A percentile compares a stretch with the other conserved stretches of the same genome.
phyloP scores from a whole-genome alignment of 2,329 filamentous ascomycete genomes.

The Pseudogymnoascus sp. region DNA sequence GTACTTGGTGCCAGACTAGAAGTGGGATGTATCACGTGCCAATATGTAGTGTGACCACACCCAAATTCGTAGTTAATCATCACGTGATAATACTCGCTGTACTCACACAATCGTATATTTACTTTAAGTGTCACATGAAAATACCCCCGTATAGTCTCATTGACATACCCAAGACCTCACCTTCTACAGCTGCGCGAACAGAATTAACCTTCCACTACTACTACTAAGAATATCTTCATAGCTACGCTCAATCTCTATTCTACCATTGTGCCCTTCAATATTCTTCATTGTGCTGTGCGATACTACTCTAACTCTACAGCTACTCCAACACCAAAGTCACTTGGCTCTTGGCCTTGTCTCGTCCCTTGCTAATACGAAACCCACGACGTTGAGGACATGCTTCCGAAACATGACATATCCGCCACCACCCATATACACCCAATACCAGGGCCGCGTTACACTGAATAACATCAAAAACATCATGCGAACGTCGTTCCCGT shows the following conservation, averaged over 20 bases:
- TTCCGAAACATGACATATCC: constrained; percentile 5
- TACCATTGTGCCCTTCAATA: background rate
- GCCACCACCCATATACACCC: background rate
- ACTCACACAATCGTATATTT: too few species aligned
- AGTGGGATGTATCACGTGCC: background rate
- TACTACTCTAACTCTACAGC: background rate
- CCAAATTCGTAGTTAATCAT: background rate
- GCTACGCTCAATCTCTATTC: background rate
- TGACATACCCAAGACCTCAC: background rate
- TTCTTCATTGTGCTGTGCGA: background rate
- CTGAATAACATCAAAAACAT: background rate
- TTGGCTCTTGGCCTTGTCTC: background rate
- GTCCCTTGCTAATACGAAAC: background rate
- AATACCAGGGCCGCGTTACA: background rate
- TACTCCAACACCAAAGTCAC: background rate
- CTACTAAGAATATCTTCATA: background rate
- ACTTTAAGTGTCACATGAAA: background rate
- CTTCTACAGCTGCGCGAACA: background rate
- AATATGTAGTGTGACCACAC: background rate
- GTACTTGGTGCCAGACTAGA: background rate
- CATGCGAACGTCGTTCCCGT: constrained; percentile 4
- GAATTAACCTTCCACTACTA: background rate
- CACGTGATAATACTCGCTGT: background rate
- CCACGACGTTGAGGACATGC: background rate
- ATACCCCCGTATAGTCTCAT: background rate